Conservation (phyloP, 2,329 filamentous ascomycete genomes). For the Incumbomyces delicatus region DNA sequence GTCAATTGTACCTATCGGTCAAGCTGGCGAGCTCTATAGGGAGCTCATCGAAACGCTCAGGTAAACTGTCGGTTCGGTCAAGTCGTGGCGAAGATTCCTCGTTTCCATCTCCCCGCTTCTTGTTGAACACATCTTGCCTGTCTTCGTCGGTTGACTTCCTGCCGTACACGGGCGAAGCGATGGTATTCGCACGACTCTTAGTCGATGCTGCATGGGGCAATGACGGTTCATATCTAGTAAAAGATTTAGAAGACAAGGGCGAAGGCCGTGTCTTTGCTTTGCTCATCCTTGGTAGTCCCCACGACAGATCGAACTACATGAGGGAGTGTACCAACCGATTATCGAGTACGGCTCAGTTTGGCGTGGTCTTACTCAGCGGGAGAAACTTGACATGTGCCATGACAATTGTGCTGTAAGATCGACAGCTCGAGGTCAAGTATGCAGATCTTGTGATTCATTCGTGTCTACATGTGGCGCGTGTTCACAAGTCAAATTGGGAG, state of each 20-base stretch:
- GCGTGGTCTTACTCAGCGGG: not conserved
- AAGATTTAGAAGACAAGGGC: constrained; percentile 30
- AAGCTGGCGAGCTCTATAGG: constrained; percentile 88
- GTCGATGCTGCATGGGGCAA: constrained; percentile 15
- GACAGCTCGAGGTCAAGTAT: too few species aligned
- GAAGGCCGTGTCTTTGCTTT: constrained; percentile 23
- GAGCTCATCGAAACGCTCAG: constrained; percentile 73
- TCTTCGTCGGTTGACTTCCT: constrained; percentile 18
- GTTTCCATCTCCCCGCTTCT: constrained; percentile 29
- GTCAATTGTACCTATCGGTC: constrained; percentile 61
- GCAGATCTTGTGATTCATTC: too few species aligned
- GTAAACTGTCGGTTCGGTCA: constrained; percentile 28
- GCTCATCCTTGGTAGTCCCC: not conserved
- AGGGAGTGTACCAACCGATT: too few species aligned
- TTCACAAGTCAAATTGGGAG: too few species aligned
- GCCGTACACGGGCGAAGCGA: constrained; percentile 12
- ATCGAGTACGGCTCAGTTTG: not conserved
- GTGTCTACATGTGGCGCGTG: too few species aligned
- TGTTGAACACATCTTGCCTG: constrained; percentile 33
- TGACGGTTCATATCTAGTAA: constrained; percentile 27
- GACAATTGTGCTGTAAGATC: not conserved
- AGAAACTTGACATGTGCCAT: not conserved
- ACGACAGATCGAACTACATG: not conserved
- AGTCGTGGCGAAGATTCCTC: constrained; percentile 22
- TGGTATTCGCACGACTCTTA: constrained; percentile 20